These are phyloP conservation scores for Mortierella antarctica DNA, from an alignment of 192 early-diverging fungal genomes.

Conservation along the genomic window DNA sequence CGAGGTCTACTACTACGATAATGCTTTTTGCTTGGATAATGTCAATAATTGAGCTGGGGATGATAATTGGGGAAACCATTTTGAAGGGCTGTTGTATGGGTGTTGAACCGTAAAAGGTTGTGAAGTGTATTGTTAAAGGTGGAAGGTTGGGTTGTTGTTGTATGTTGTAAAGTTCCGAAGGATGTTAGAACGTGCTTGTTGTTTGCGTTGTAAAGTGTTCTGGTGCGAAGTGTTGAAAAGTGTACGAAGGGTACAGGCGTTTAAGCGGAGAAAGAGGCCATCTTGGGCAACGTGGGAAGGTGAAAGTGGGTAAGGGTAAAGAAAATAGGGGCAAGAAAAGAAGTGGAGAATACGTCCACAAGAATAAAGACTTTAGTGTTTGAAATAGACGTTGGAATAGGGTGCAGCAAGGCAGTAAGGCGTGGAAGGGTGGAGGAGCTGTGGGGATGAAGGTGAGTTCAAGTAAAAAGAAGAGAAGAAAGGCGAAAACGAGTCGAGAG, in stretches of 20 bases:
- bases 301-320: background rate
- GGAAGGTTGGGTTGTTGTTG: slow-evolving; percentile 17
- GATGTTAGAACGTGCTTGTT: slow-evolving; percentile 1
- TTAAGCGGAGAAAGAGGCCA: slow-evolving; percentile 53
- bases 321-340: slow-evolving; percentile 12
- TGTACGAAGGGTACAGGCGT: slow-evolving; percentile 25
- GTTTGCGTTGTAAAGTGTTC: slow-evolving; percentile 18
- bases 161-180: slow-evolving; percentile 11
- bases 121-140: slow-evolving; percentile 8
- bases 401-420: too few relatives aligned
- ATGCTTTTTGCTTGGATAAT: slow-evolving; percentile 24
- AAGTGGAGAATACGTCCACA: background rate
- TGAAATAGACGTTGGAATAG: too few relatives aligned
- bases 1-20: slow-evolving; percentile 30
- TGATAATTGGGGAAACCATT: slow-evolving; percentile 50
- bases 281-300: slow-evolving; percentile 33
- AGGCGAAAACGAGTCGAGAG: slow-evolving; percentile 3
- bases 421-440: background rate
- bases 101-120: slow-evolving; percentile 36
- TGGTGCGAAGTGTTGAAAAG: slow-evolving; percentile 40
- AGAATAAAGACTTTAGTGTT: background rate
- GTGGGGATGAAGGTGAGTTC: background rate
- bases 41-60: slow-evolving; percentile 38
- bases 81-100: slow-evolving; percentile 36
- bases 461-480: background rate